Conservation (phyloP, 495 filamentous ascomycete species). For the Daldinia vernicosa region DNA sequence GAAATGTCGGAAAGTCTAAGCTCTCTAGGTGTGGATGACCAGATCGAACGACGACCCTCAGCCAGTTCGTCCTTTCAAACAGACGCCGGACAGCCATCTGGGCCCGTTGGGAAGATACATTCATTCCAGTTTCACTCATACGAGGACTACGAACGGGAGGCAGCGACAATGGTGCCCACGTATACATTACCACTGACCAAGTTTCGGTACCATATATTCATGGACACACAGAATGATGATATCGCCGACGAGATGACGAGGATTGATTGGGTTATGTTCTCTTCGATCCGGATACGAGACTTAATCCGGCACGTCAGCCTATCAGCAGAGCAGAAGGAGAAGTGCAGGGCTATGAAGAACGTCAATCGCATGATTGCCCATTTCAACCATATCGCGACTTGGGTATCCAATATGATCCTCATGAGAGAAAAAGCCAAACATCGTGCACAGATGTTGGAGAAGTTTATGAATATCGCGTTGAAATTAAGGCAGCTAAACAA, state of each 20-base stretch:
- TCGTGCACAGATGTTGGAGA: slow-evolving; percentile 86
- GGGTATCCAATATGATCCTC: slow-evolving; percentile 90
- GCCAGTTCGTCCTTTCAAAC: slow-evolving; percentile 53
- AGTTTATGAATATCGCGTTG: slow-evolving; percentile 87
- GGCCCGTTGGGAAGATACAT: slow-evolving; percentile 37
- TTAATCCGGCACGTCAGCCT: slow-evolving; percentile 89
- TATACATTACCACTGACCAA: slow-evolving; percentile 72
- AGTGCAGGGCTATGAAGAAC: slow-evolving; percentile 79
- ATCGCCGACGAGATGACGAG: slow-evolving; percentile 92
- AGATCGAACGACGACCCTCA: slow-evolving; percentile 54
- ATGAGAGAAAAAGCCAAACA: slow-evolving; percentile 97
- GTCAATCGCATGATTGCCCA: slow-evolving; percentile 94
- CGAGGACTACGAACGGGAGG: slow-evolving; percentile 79
- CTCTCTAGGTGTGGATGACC: slow-evolving; percentile 56
- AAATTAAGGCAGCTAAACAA: slow-evolving; percentile 93
- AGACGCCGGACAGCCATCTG: slow-evolving; percentile 16
- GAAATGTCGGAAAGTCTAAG: slow-evolving; percentile 55
- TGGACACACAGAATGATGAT: slow-evolving; percentile 79
- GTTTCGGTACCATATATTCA: slow-evolving; percentile 81
- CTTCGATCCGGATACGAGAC: slow-evolving; percentile 93
- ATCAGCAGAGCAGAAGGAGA: slow-evolving; percentile 73
- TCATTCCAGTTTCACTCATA: slow-evolving; percentile 67
- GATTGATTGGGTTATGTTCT: slow-evolving; percentile 97
- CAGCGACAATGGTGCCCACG: slow-evolving; percentile 70
- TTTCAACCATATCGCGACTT: slow-evolving; percentile 94